phyloP scores from a whole-genome alignment of 768 basidiomycete species.

The Auriculariales sp. region DNA sequence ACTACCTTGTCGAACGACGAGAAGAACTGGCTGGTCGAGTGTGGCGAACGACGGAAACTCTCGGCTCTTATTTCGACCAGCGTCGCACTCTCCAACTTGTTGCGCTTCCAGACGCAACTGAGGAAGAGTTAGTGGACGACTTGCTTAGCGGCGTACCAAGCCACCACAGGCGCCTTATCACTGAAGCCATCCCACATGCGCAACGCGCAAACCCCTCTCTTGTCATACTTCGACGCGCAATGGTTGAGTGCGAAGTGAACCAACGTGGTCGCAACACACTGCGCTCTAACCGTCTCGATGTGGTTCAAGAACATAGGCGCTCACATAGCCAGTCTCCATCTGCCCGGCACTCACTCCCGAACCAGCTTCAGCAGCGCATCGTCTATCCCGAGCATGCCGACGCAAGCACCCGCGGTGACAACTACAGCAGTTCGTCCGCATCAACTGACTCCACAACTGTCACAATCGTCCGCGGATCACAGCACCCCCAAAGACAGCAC shows the following conservation, averaged over 20 bases:
- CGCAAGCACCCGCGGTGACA: too few relatives aligned
- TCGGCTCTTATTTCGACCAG: not conserved
- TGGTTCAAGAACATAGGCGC: too few relatives aligned
- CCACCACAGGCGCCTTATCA: not conserved
- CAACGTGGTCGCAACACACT: not conserved
- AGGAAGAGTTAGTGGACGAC: not conserved
- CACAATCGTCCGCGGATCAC: too few relatives aligned
- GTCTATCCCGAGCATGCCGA: too few relatives aligned
- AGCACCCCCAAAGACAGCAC: too few relatives aligned
- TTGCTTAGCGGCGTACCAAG: not conserved
- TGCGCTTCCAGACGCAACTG: not conserved
- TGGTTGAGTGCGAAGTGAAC: not conserved
- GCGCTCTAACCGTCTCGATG: not conserved
- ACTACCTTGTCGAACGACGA: not conserved
- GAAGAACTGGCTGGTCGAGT: not conserved
- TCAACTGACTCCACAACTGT: too few relatives aligned
- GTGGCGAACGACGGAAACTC: not conserved
- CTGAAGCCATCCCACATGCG: not conserved
- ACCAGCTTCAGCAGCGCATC: too few relatives aligned
- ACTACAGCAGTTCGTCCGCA: too few relatives aligned
- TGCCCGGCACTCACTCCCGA: too few relatives aligned
- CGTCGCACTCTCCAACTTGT: not conserved
- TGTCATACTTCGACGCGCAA: not conserved
- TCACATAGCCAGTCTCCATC: too few relatives aligned
- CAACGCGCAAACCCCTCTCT: not conserved